A percentile compares a stretch with the other conserved stretches of the same genome.
phyloP scores from a whole-genome alignment of 805 yeast genomes.

The Isabelozyma heimii region DNA sequence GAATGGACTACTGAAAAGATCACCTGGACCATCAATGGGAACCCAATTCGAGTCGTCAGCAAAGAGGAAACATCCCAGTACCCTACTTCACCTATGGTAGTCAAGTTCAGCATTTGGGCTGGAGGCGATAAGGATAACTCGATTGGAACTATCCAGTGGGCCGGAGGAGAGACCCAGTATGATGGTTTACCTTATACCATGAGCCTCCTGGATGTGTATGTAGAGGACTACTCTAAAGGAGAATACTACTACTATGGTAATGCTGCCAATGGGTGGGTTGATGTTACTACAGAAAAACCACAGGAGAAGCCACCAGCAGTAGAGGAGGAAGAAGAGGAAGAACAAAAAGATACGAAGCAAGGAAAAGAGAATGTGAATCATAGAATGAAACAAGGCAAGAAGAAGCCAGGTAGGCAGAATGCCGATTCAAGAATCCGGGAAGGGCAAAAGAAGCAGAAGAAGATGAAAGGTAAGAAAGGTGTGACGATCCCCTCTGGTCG shows the following conservation, averaged over 20 bases:
- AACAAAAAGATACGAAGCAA: not conserved
- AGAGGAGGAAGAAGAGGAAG: not conserved
- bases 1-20: slow-evolving; percentile 35
- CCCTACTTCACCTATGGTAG: slow-evolving; percentile 36
- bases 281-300: not conserved
- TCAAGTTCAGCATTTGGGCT: slow-evolving; percentile 39
- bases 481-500: not conserved
- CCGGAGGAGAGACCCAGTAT: slow-evolving; percentile 37
- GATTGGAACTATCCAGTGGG: slow-evolving; percentile 39
- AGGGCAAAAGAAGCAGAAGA: too few species aligned
- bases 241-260: slow-evolving; percentile 26
- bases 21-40: slow-evolving; percentile 29
- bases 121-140: slow-evolving; percentile 36
- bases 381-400: too few species aligned
- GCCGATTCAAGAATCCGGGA: too few species aligned
- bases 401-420: too few species aligned
- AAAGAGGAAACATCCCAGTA: slow-evolving; percentile 22
- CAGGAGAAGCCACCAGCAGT: too few species aligned
- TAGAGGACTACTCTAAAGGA: slow-evolving; percentile 29
- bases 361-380: not conserved
- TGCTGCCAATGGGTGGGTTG: slow-evolving; percentile 6
- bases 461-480: not conserved
- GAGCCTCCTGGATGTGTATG: slow-evolving; percentile 20
- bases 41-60: slow-evolving; percentile 19
- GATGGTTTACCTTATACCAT: slow-evolving; percentile 28